These are phyloP conservation scores for Ligustrum vulgare DNA, from an alignment of 257 asterid species.

Conservation along the genomic window DNA sequence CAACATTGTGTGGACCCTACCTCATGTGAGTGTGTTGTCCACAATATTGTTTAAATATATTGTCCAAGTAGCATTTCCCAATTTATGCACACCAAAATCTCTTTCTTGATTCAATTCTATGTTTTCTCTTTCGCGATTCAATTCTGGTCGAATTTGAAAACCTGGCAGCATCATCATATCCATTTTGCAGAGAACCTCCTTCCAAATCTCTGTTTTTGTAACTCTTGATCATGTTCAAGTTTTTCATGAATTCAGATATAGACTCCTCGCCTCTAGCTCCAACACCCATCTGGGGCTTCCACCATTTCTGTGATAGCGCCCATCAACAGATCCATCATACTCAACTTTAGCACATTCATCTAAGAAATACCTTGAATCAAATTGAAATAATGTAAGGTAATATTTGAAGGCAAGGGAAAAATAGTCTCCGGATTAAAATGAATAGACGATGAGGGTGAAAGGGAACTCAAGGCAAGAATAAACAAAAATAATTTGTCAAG, in stretches of 20 bases:
- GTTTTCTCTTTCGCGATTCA: constrained; percentile 49
- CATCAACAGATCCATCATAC: too few relatives aligned
- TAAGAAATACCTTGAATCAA: too few relatives aligned
- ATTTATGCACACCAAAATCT: too few relatives aligned
- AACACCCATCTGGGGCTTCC: neutral
- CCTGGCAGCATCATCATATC: constrained; percentile 24
- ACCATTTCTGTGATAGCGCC: too few relatives aligned
- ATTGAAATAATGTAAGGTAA: too few relatives aligned
- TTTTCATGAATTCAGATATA: constrained; percentile 29
- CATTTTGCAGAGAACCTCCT: constrained; percentile 28
- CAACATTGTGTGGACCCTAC: too few relatives aligned
- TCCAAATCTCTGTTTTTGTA: constrained; percentile 37
- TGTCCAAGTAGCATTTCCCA: too few relatives aligned
- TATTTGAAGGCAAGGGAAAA: neutral
- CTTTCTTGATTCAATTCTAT: constrained; percentile 18
- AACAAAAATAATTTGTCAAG: neutral
- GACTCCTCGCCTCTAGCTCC: constrained; percentile 34
- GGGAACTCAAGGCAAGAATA: neutral
- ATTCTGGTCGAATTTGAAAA: constrained; percentile 25
- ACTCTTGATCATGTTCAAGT: constrained; percentile 33
- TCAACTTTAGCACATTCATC: too few relatives aligned
- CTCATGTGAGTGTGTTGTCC: too few relatives aligned
- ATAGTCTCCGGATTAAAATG: too few relatives aligned
- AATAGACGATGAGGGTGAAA: too few relatives aligned
- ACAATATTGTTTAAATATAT: too few relatives aligned